Conservation (phyloP, 164 flowering plant species). For the Magnolia kwangsiensis region DNA sequence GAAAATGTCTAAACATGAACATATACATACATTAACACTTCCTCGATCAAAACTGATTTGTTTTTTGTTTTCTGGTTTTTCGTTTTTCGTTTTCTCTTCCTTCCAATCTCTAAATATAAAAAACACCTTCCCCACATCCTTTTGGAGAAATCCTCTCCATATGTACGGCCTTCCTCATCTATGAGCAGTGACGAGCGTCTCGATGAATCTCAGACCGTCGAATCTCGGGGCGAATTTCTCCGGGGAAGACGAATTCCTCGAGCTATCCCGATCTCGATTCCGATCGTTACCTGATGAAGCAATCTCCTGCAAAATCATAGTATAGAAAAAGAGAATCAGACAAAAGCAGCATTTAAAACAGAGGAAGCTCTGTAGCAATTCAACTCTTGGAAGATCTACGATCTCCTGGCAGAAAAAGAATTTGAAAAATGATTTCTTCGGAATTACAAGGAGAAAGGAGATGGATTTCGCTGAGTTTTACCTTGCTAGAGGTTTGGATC, state of each 20-base stretch:
- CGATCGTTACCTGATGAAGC: slow-evolving; percentile 2
- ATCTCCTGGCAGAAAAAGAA: background rate
- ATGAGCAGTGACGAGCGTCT: slow-evolving; percentile 47
- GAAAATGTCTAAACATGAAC: no score
- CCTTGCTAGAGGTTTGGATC: slow-evolving; percentile 7
- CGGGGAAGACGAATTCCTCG: slow-evolving; percentile 4
- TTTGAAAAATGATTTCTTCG: background rate
- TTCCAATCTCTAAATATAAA: background rate
- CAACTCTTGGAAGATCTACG: background rate
- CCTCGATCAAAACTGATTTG: background rate
- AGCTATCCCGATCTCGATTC: background rate
- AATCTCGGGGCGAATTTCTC: slow-evolving; percentile 36
- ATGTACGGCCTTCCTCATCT: slow-evolving; percentile 17
- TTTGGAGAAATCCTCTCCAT: background rate
- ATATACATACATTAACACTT: no score
- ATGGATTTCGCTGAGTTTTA: background rate
- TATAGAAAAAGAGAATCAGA: background rate
- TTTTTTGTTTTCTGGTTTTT: background rate
- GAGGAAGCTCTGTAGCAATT: background rate
- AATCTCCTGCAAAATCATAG: slow-evolving; percentile 5
- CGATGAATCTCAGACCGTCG: slow-evolving; percentile 47
- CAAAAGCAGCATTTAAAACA: background rate
- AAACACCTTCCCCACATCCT: no score
- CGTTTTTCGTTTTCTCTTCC: background rate
- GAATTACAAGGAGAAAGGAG: background rate